Base-by-base conservation (phyloP, 176 grass and related monocot genomes). In the maize (Zea mays) region DNA sequence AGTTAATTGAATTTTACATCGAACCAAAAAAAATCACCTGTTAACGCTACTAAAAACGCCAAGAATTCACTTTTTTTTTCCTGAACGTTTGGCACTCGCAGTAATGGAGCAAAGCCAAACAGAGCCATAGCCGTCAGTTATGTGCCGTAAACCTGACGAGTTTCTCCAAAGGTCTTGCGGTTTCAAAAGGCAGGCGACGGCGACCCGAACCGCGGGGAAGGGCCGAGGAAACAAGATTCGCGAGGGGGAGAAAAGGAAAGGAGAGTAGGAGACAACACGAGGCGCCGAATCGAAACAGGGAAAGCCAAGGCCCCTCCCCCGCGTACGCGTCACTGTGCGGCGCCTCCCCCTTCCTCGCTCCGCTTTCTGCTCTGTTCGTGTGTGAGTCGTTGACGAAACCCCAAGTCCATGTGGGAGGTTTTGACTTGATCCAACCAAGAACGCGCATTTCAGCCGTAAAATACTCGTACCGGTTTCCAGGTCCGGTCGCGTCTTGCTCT, bases 361-460 rank as follows among this genome's bases (percentile, higher is more conserved):
- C 55, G 75, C 39, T 78, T 44, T 73, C 56, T 55, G 12, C 7
- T 9, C 43, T 37, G 36, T 75, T 46, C 4, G 19, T 21, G 36
- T 71, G 40, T 74, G 69, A 71, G 52, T 63, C 60, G 77, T 76
- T 82, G 81, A 79, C 62, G 70, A 80, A 74, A 80, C 56, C 45
- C 13, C 27, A 46, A 46, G 55, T 75, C 75, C 86, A 84, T 84
- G 81, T 84, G 86, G 1, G 27, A 6, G 17, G 11, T 1, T 70
- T 74, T 88, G 76, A 84, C 81, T 84, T 75, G 64, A 88, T 84
- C 81, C 81, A 84, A 71, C 70, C 69, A 83, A 85, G 69, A 69
- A 88, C 77, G 57, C 81, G 75, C 62, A 47, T 80, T 88, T 6
- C 54, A 69, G 75, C 76, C 62, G 46, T 47, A 69, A 48, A 56